A percentile compares a stretch with the other conserved stretches of the same genome.
phyloP scores from a whole-genome alignment of 345 rosid genomes.

The Rhizophora apiculata region DNA sequence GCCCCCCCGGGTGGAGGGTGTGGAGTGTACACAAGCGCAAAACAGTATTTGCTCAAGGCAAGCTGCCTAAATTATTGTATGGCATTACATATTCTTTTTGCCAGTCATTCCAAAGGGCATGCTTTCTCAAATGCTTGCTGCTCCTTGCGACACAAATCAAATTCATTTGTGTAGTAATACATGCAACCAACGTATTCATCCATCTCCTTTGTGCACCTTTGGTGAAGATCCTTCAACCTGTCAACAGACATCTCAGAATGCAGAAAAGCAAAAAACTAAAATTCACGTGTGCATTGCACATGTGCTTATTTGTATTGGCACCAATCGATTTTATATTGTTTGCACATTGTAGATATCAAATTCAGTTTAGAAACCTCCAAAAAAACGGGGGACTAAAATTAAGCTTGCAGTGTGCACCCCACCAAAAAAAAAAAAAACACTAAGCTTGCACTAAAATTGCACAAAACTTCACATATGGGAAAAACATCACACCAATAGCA shows the following conservation, averaged over 20 bases:
- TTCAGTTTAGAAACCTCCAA: too few species aligned
- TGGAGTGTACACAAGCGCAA: neutral
- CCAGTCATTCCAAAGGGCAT: slow-evolving; percentile 74
- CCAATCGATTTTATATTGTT: too few species aligned
- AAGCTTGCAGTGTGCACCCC: too few species aligned
- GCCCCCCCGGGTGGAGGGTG: too few species aligned
- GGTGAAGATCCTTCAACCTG: slow-evolving; percentile 93
- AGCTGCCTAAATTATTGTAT: slow-evolving; percentile 42
- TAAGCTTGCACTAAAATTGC: neutral
- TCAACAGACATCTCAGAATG: slow-evolving; percentile 15
- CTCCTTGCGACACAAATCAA: slow-evolving; percentile 95
- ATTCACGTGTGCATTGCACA: too few species aligned
- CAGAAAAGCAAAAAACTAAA: neutral
- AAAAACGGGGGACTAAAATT: too few species aligned
- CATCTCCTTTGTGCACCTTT: slow-evolving; percentile 85
- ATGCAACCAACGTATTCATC: slow-evolving; percentile 89
- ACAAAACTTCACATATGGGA: neutral
- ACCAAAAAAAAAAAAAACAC: neutral
- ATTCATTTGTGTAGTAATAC: slow-evolving; percentile 95
- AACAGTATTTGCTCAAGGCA: slow-evolving; percentile 33
- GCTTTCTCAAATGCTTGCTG: slow-evolving; percentile 91
- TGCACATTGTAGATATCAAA: too few species aligned
- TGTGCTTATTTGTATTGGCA: too few species aligned
- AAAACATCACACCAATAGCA: neutral
- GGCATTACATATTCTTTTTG: neutral